Conservation (phyloP, 2,329 filamentous ascomycete genomes). For the Rhexocercosporidium sp. region DNA sequence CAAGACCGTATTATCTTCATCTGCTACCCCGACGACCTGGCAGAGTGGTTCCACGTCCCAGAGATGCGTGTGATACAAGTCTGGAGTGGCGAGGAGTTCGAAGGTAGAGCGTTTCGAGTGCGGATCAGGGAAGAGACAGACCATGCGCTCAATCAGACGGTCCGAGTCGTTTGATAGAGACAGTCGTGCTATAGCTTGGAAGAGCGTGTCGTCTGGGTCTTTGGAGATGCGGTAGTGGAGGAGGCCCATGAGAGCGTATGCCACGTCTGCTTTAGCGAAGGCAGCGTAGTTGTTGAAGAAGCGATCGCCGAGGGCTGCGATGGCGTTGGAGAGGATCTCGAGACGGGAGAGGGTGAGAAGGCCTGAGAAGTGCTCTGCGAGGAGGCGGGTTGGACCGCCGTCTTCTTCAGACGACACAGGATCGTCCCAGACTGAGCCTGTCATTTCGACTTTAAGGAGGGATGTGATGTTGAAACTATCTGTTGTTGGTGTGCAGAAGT, state of each 20-base stretch:
- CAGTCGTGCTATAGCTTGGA: slow-evolving; percentile 41
- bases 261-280: slow-evolving; percentile 36
- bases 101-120: neutral
- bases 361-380: slow-evolving; percentile 19
- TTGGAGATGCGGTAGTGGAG: slow-evolving; percentile 37
- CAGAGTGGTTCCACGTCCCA: slow-evolving; percentile 43
- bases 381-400: slow-evolving; percentile 24
- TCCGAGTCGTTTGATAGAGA: slow-evolving; percentile 42
- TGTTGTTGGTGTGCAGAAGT: slow-evolving; percentile 11
- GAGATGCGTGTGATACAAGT: slow-evolving; percentile 38
- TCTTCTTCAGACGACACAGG: slow-evolving; percentile 1
- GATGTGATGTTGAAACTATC: neutral
- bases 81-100: slow-evolving; percentile 32
- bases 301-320: slow-evolving; percentile 36
- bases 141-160: slow-evolving; percentile 40
- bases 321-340: slow-evolving; percentile 37
- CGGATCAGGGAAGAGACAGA: slow-evolving; percentile 32
- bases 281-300: slow-evolving; percentile 12
- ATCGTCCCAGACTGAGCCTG: slow-evolving; percentile 14
- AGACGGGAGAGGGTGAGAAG: slow-evolving; percentile 37
- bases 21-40: slow-evolving; percentile 41
- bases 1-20: slow-evolving; percentile 39
- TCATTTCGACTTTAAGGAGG: slow-evolving; percentile 14
- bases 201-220: slow-evolving; percentile 35
- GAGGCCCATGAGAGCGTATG: slow-evolving; percentile 43